Base-by-base conservation (phyloP, 305 asterid genomes). In the Fraxinus ornus region DNA sequence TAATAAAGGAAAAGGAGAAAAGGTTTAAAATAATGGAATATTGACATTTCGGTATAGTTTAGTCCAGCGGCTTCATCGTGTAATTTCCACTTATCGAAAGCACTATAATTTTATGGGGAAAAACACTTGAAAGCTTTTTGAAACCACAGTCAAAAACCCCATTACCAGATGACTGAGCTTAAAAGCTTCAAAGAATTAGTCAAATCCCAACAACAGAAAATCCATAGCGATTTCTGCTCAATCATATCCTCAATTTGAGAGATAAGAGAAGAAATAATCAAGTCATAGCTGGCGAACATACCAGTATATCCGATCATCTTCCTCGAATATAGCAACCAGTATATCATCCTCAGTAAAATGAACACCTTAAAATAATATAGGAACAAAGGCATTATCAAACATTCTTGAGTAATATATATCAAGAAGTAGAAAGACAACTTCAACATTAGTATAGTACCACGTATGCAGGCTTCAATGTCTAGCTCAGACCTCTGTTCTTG, bases 241-340 rank as follows among this genome's bases (percentile, higher is more conserved):
- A 30, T 32, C 70, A 19, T n/a, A 70, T 37, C 6, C 76, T 77
- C 60, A 78, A 80, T 66, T 78, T 75, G 66, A 87, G 80, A 77
- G 77, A 70, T 60, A 13, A 76, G 64, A 41, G 62, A 37, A 84
- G 64, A 30, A 76, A 22, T 28, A 79, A 73, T 80, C 76, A 35
- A 79, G 80, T 28, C 81, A 52, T 30, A 80, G 57, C 36, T 73
- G 81, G 64, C n/a, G 76, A 64, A 72, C 84, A 78, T 90, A 93
- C 98, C 98, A 94, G 88, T 86, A 92, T 35, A 92, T 85, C 78
- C 93, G 87, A 78, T 90, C 94, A 85, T 92, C 93, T 55, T 89
- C 86, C 77, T 94, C 95, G 80, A 86, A 81, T 5, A 76, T 64
- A 78, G 93, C 88, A 55, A 86, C 24, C 7, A 79, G 80, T 66